A percentile compares a stretch with the other conserved stretches of the same genome.
Conservation (phyloP, 352 stramenopile genomes). For the Phytopythium aichiense region DNA sequence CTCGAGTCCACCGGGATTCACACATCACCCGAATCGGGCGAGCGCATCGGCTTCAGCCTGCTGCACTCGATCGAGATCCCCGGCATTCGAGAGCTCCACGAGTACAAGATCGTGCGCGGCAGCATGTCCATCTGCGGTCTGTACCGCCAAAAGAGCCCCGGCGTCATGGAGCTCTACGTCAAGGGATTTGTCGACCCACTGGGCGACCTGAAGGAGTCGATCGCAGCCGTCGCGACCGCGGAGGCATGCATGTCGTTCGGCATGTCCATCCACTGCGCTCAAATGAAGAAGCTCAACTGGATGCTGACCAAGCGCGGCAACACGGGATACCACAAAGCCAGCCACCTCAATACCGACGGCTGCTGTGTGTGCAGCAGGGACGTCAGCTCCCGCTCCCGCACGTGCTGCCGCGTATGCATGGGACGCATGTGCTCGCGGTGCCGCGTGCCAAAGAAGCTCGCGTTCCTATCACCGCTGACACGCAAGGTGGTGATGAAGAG, state of each 20-base stretch:
- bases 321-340: slow-evolving; percentile 21
- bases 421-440: slow-evolving; percentile 28
- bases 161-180: slow-evolving; percentile 32
- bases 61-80: slow-evolving; percentile 38
- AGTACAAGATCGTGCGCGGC: slow-evolving; percentile 28
- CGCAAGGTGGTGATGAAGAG: slow-evolving; percentile 21
- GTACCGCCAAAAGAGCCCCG: slow-evolving; percentile 22
- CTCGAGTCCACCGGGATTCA: slow-evolving; percentile 38
- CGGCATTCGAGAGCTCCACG: slow-evolving; percentile 23
- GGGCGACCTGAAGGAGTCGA: slow-evolving; percentile 31
- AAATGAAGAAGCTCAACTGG: slow-evolving; percentile 44
- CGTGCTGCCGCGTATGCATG: slow-evolving; percentile 33
- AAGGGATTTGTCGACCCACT: slow-evolving; percentile 27
- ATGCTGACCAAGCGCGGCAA: slow-evolving; percentile 26
- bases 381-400: slow-evolving; percentile 20
- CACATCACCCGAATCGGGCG: slow-evolving; percentile 16
- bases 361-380: slow-evolving; percentile 22
- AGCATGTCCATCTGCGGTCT: slow-evolving; percentile 37
- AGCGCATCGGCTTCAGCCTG: slow-evolving; percentile 37
- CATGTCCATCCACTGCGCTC: slow-evolving; percentile 32
- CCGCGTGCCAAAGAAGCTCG: slow-evolving; percentile 30
- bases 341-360: slow-evolving; percentile 19
- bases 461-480: slow-evolving; percentile 29
- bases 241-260: slow-evolving; percentile 25
- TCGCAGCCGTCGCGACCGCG: slow-evolving; percentile 27